Base-by-base conservation (phyloP, 2,329 filamentous ascomycete species). In the Microdochium nivale region DNA sequence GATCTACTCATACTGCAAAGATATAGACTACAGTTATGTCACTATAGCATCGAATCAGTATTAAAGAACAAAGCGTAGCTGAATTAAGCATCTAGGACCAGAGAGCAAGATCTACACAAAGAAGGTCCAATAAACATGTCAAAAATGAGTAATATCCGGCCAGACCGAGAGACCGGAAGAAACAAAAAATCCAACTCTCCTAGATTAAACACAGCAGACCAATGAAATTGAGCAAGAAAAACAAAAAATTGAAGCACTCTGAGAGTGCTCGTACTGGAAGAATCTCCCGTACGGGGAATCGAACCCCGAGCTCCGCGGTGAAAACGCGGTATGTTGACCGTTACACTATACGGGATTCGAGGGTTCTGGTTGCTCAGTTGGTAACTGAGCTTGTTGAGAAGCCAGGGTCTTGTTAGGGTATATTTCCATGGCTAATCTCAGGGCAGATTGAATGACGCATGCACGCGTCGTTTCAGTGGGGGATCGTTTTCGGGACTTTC, bases 261-360 rank as follows among this genome's bases (percentile, higher is more conserved):
- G n/a, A 24, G 40, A 23, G 40, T 44, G 40, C 9, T 44, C 40
- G 40, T 44, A 49, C 48, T 25, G 8, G 48, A 27, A 27, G 16
- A 27, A 27, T 48, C 48, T 49, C 48, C 48, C 33, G 48, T 49
- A 49, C 49, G 49, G 49, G 49, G 49, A 50, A 50, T 50, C 49
- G 49, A 50, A 50, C 49, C 49, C 49, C 49, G 49, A 40, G 49
- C 49, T 50, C 49, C 33, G 24, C 49, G 49, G 49, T 50, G 49
- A 50, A 44, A 50, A 40, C 49, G 49, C 24, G 33, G 49, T 35
- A 50, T 50, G 49, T 50, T 50, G 44, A 33, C 49, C 49, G 35
- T 40, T 50, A 50, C 49, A 50, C 49, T 40, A 50, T 49, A 49
- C 48, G 33, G 48, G 48, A 49, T 49, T 49, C 21, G 27, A 3